Evolutionary conservation across 768 basidiomycete species (phyloP).

Genomic region (Lactifluus subvellereus): DNA sequence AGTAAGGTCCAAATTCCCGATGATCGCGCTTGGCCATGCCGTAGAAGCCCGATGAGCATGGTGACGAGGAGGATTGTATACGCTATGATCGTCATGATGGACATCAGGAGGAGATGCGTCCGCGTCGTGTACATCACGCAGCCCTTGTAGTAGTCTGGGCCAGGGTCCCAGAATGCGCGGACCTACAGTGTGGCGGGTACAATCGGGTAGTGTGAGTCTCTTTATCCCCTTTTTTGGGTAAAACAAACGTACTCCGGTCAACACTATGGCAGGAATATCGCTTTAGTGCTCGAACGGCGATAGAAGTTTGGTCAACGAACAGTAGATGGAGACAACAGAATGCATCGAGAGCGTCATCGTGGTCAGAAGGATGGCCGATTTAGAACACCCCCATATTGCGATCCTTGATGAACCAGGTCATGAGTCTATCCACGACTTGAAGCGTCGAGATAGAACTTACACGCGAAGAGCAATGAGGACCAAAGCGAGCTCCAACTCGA

Average conservation of each 20-base stretch:
- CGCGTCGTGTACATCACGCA: neutral
- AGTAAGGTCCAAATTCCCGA: conserved; percentile 11
- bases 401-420: neutral
- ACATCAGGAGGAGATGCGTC: conserved; percentile 2
- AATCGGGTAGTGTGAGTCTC: neutral
- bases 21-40: neutral
- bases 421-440: too few relatives aligned
- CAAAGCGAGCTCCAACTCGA: conserved; percentile 9
- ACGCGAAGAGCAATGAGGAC: conserved; percentile 11
- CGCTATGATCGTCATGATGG: neutral
- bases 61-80: conserved; percentile 7
- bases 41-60: conserved; percentile 9
- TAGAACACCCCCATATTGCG: conserved; percentile 6
- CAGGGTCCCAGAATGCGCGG: neutral
- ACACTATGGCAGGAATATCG: neutral
- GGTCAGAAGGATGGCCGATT: neutral
- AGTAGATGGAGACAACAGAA: neutral
- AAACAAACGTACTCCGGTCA: conserved; percentile 2
- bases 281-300: neutral
- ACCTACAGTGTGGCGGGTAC: neutral
- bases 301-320: neutral
- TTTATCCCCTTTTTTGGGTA: neutral
- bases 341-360: neutral
- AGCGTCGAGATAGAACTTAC: neutral
- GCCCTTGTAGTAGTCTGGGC: conserved; percentile 6